These are phyloP conservation scores for Fraxinus excelsior DNA, from an alignment of 257 asterid genomes.

Conservation along the genomic window DNA sequence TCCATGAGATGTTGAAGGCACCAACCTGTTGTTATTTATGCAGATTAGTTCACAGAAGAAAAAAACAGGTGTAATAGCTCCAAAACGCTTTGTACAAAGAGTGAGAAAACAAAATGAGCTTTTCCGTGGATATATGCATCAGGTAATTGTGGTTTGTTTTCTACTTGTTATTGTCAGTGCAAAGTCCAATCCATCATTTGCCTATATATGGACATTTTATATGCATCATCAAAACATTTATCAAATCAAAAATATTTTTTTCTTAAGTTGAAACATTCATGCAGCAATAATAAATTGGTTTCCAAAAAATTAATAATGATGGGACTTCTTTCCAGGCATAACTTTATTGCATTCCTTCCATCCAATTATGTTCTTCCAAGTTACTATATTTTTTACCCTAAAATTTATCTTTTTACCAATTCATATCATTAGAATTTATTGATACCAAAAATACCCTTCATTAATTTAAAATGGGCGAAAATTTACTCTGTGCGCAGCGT, in stretches of 20 bases:
- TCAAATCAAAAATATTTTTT: neutral
- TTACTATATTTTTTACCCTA: neutral
- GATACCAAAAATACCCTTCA: neutral
- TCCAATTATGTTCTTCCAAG: neutral
- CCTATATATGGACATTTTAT: neutral
- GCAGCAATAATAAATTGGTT: neutral
- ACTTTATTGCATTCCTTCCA: neutral
- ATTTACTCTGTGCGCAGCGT: neutral
- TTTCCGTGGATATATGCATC: conserved; percentile 83
- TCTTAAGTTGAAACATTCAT: neutral
- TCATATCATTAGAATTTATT: neutral
- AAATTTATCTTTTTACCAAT: neutral
- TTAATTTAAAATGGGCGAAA: neutral
- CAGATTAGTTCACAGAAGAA: conserved; percentile 88
- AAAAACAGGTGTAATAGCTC: conserved; percentile 83
- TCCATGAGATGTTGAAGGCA: conserved; percentile 8
- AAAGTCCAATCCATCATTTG: neutral
- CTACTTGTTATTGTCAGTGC: conserved; percentile 5
- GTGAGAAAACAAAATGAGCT: conserved; percentile 72
- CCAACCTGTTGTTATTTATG: conserved; percentile 19
- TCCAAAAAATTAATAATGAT: neutral
- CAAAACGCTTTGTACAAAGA: conserved; percentile 80
- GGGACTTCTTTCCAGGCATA: neutral
- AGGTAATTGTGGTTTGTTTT: conserved; percentile 45
- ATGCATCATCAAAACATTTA: neutral